Conservation (phyloP, 441 rosid species). For the Isatis lusitanica region DNA sequence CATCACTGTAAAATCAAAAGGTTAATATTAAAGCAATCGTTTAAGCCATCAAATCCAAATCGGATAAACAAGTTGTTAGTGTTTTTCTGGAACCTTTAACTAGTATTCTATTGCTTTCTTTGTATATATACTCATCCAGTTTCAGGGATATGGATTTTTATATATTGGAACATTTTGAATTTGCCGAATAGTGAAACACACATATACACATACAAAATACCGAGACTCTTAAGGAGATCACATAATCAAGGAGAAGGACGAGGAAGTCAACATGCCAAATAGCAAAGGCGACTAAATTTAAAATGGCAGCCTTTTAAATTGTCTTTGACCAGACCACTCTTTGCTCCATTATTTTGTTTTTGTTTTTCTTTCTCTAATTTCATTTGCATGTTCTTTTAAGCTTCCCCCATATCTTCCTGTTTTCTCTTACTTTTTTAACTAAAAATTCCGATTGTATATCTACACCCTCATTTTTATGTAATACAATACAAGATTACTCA, state of each 20-base stretch:
- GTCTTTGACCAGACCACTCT: constrained; percentile 25
- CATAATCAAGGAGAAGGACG: constrained; percentile 2
- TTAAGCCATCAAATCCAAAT: background rate
- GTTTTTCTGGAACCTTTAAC: background rate
- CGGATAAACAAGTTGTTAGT: background rate
- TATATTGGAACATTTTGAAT: background rate
- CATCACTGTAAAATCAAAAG: background rate
- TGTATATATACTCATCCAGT: background rate
- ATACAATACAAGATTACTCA: background rate
- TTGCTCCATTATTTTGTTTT: background rate
- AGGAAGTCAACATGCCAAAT: constrained; percentile 32
- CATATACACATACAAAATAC: background rate
- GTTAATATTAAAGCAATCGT: too few relatives aligned
- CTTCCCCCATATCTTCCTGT: background rate
- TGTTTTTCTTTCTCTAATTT: background rate
- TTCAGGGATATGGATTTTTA: background rate
- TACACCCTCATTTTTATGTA: background rate
- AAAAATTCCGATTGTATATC: too few relatives aligned
- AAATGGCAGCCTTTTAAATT: constrained; percentile 21
- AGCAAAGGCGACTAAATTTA: background rate
- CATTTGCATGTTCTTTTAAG: background rate
- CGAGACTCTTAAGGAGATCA: constrained; percentile 9
- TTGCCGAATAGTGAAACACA: background rate
- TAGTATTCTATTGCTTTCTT: background rate
- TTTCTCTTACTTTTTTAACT: background rate